phyloP scores from a whole-genome alignment of 208 protist genomes.

The Leishmania mexicana region DNA sequence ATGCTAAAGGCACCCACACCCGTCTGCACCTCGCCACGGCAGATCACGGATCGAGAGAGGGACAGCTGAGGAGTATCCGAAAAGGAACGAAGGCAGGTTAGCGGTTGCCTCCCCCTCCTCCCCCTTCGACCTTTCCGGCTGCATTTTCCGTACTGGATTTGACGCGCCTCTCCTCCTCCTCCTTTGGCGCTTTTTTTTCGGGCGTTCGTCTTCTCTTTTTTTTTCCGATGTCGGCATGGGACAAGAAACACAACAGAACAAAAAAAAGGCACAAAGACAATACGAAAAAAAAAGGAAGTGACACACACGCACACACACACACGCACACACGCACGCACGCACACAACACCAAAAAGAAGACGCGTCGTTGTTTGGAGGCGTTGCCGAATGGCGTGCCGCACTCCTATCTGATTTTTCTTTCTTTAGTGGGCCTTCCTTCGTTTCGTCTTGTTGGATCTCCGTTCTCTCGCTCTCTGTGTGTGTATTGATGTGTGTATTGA shows the following conservation, averaged over 20 bases:
- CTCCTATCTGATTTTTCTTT: too few relatives aligned
- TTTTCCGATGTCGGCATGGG: constrained; percentile 3
- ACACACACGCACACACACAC: background rate
- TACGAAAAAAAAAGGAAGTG: background rate
- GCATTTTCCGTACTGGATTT: background rate
- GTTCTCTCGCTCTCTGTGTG: background rate
- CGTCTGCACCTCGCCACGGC: background rate
- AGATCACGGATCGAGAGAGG: background rate
- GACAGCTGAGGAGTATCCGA: background rate
- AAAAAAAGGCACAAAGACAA: background rate
- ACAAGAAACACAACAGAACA: background rate
- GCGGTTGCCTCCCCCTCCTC: background rate
- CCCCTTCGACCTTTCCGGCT: background rate
- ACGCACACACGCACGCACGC: background rate
- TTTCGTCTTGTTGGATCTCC: background rate
- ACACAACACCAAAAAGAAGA: constrained; percentile 10
- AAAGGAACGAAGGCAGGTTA: background rate
- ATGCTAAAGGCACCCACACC: background rate
- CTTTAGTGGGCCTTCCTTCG: too few relatives aligned
- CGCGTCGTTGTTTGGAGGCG: background rate
- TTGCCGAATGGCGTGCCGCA: too few relatives aligned
- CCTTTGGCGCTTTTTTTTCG: constrained; percentile 1
- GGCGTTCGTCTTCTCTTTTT: constrained; percentile 8
- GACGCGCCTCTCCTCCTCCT: background rate
- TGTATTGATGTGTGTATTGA: background rate